Percentiles rank a stretch among this genome's conserved stretches.
phyloP scores from a whole-genome alignment of 23 red algal species.

The Gracilaria domingensis region DNA sequence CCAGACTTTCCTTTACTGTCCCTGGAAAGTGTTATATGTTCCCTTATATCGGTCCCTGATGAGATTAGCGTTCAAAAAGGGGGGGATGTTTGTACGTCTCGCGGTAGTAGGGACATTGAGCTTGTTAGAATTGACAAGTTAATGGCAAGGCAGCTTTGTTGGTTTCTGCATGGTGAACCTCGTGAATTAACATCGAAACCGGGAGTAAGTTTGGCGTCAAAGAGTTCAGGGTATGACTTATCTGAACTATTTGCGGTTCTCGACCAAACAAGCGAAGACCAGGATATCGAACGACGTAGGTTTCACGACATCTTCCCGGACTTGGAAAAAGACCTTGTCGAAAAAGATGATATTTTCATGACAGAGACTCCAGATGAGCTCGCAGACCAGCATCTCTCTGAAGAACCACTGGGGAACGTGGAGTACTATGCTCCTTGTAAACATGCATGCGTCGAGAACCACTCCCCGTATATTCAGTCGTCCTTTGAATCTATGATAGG shows the following conservation, averaged over 20 bases:
- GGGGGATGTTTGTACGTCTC: background rate
- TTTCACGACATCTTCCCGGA: constrained; percentile 21
- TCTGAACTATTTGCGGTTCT: constrained; percentile 19
- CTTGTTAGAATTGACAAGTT: constrained; percentile 70
- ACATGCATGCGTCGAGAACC: constrained; percentile 3
- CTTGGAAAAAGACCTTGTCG: constrained; percentile 22
- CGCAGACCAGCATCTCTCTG: background rate
- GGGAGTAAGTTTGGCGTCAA: background rate
- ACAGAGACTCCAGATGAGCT: background rate
- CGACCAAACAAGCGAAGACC: background rate
- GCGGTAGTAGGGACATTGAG: constrained; percentile 40
- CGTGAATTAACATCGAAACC: constrained; percentile 1
- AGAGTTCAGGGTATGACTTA: constrained; percentile 21
- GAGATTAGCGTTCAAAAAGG: background rate
- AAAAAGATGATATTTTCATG: constrained; percentile 34
- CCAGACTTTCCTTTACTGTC: constrained; percentile 35
- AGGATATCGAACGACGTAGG: constrained; percentile 12
- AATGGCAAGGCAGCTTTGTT: constrained; percentile 28
- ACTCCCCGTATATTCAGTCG: background rate
- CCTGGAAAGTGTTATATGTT: constrained; percentile 42
- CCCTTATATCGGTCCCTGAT: constrained; percentile 56
- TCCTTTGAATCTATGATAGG: constrained; percentile 25
- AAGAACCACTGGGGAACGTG: constrained; percentile 5
- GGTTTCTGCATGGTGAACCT: constrained; percentile 6
- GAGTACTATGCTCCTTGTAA: constrained; percentile 27